Percentiles rank a stretch among this genome's conserved stretches.
These are phyloP conservation scores for Geosiphon pyriformis DNA, from an alignment of 192 early-diverging fungal species.

Conservation along the genomic window DNA sequence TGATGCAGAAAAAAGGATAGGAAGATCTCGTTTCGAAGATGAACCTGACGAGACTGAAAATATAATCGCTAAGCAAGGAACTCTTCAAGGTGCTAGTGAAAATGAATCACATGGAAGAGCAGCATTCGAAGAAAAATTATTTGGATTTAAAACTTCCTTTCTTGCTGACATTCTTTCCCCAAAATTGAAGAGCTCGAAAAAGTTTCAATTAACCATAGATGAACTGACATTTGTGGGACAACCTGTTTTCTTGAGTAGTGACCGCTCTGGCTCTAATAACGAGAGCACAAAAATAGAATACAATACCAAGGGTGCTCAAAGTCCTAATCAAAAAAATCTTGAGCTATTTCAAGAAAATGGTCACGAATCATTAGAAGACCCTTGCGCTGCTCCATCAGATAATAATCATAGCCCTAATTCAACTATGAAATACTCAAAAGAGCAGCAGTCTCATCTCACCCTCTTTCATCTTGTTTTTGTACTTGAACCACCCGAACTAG, in stretches of 20 bases:
- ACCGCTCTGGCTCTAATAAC: background rate
- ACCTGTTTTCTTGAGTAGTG: constrained; percentile 36
- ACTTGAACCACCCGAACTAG: constrained; percentile 44
- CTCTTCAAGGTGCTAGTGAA: constrained; percentile 22
- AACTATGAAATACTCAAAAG: constrained; percentile 7
- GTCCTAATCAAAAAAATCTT: constrained; percentile 16
- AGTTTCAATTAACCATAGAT: constrained; percentile 85
- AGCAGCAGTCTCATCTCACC: constrained; percentile 49
- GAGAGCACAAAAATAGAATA: background rate
- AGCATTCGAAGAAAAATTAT: constrained; percentile 33
- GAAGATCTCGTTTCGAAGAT: constrained; percentile 11
- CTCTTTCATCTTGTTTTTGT: constrained; percentile 81
- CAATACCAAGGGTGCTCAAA: background rate
- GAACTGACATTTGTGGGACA: constrained; percentile 81
- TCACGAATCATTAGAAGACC: constrained; percentile 29
- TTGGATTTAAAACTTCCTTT: constrained; percentile 69
- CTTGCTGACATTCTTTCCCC: constrained; percentile 87
- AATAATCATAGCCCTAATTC: constrained; percentile 22
- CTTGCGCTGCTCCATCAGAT: constrained; percentile 7
- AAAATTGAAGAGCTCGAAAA: constrained; percentile 71
- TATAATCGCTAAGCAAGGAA: constrained; percentile 1
- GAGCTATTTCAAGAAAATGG: too few species aligned
- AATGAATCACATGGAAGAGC: constrained; percentile 10
- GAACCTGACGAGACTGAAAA: background rate
- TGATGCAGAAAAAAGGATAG: constrained; percentile 12